Evolutionary conservation across 192 early-diverging fungal species (phyloP).

Genomic region (Phlyctochytrium bullatum): DNA sequence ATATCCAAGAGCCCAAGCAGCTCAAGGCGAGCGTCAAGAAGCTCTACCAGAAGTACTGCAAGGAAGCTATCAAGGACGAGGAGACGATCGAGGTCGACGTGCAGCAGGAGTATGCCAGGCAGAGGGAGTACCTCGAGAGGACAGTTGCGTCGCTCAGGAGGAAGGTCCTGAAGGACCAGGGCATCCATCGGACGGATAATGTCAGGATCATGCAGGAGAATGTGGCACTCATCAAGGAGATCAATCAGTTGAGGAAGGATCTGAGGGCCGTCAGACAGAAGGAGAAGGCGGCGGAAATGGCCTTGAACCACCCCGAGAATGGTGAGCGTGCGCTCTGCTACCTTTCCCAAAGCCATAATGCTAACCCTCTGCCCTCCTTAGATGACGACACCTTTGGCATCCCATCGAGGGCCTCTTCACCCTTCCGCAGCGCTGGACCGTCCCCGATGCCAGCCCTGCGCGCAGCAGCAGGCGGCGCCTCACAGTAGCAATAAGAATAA

Average conservation of each 20-base stretch:
- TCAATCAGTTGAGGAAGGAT: constrained; percentile 54
- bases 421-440: too few relatives aligned
- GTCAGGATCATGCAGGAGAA: constrained; percentile 59
- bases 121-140: constrained; percentile 58
- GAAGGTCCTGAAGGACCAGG: constrained; percentile 55
- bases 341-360: too few relatives aligned
- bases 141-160: constrained; percentile 51
- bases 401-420: too few relatives aligned
- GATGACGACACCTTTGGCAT: too few relatives aligned
- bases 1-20: constrained; percentile 59
- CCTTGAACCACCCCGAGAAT: constrained; percentile 27
- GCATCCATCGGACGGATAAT: constrained; percentile 50
- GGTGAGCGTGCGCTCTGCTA: too few relatives aligned
- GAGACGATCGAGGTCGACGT: constrained; percentile 43
- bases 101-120: constrained; percentile 54
- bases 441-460: too few relatives aligned
- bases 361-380: too few relatives aligned
- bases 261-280: constrained; percentile 32
- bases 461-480: too few relatives aligned
- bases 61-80: constrained; percentile 32
- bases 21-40: constrained; percentile 51
- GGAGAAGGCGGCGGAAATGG: constrained; percentile 44
- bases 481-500: too few relatives aligned
- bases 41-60: constrained; percentile 64
- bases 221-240: constrained; percentile 56